Conservation (phyloP, 805 yeast genomes). For the Brettanomyces bruxellensis region DNA sequence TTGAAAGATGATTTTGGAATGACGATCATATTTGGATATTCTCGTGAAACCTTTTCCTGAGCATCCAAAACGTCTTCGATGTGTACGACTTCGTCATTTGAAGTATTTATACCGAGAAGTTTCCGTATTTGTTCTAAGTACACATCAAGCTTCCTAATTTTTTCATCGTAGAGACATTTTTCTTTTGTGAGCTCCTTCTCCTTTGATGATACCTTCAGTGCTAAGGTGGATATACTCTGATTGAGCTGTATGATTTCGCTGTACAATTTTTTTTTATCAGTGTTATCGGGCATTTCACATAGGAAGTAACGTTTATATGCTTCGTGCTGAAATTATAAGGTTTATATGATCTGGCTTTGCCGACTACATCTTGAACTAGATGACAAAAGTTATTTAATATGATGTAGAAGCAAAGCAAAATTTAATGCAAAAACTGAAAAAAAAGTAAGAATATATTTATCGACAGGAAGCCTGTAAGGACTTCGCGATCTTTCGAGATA, state of each 20-base stretch:
- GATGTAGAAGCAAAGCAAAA: no score
- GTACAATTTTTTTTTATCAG: neutral
- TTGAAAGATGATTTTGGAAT: constrained; percentile 13
- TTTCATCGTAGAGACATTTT: constrained; percentile 14
- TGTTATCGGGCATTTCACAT: no score
- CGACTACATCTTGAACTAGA: no score
- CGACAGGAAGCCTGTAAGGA: no score
- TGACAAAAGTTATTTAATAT: no score
- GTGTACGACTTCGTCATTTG: neutral
- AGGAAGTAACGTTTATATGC: no score
- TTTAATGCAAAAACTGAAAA: no score
- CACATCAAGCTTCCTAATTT: constrained; percentile 12
- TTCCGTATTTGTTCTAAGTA: constrained; percentile 13
- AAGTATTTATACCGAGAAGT: constrained; percentile 3
- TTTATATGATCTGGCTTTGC: no score
- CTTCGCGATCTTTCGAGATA: no score
- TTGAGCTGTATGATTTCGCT: constrained; percentile 12
- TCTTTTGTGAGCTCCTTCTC: constrained; percentile 29
- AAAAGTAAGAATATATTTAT: no score
- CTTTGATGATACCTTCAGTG: constrained; percentile 27
- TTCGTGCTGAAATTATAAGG: no score
- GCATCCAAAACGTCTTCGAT: constrained; percentile 1
- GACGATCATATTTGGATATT: constrained; percentile 11
- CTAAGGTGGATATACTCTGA: constrained; percentile 22
- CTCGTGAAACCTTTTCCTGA: neutral